Evolutionary conservation across 2,329 filamentous ascomycete species (phyloP), one percentile per base, ranked within the genome.

Genomic region (Colletotrichum sublineola): DNA sequence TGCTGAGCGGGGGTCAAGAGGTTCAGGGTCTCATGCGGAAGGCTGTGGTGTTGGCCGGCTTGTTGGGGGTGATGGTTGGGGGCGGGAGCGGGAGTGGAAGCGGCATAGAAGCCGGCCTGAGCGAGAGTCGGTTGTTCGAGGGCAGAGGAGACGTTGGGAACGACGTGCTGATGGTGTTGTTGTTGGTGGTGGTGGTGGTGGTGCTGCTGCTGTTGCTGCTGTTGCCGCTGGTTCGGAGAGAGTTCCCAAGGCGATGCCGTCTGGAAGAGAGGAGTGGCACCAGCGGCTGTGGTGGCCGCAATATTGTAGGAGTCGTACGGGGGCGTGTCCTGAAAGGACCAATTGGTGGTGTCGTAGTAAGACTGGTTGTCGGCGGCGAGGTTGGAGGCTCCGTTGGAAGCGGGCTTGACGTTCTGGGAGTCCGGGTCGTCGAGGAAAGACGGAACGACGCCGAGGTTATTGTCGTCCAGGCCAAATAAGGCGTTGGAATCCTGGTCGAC

Each of bases 1-100:
- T 90, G 88, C 78, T 90, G 86, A 33, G 88, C 88, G 42, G 86
- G 86, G 46, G 88, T 91, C 67, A 92, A 81, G 46, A 77, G 74
- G 55, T 73, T 75, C 24, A 79, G 69, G 44, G 76, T 68, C 60
- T 74, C 68, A 42, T 64, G 58, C 33, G 73, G 58, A 42, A 70
- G 56, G 50, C 55, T 53, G 29, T 63, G 44, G 31, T 44, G 65
- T 52, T 73, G 64, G 64, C 52, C 18, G 76, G 72, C 5, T 77
- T 78, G 68, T 75, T 65, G 52, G 74, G 61, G 31, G 70, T 76
- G 67, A 67, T 70, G 68, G 72, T 84, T 78, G 53, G 31, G 33
- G 56, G 81, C 75, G 74, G 71, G 76, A 74, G 7, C 78, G 73
- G 71, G 77, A 71, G 75, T 75, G 57, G 71, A 77, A 71, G 75